Evolutionary conservation across 805 yeast species (phyloP).

Genomic region (Spathaspora boniae): DNA sequence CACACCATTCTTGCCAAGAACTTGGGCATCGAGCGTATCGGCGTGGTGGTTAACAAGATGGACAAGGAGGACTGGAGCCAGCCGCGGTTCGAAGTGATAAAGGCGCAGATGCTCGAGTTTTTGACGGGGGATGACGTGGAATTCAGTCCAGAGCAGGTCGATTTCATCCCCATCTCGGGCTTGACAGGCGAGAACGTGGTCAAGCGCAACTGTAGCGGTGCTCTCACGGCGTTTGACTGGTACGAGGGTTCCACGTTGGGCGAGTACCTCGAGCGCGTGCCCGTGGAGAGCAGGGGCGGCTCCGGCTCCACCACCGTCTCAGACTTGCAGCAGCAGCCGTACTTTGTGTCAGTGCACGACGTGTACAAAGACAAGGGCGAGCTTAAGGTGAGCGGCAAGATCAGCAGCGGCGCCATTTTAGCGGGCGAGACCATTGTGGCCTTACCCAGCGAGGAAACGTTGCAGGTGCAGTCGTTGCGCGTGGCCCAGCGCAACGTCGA

Average conservation of each 20-base stretch:
- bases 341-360: slow-evolving; percentile 64
- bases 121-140: slow-evolving; percentile 50
- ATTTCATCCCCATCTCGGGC: slow-evolving; percentile 69
- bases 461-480: slow-evolving; percentile 41
- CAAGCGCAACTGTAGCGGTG: slow-evolving; percentile 27
- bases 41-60: slow-evolving; percentile 69
- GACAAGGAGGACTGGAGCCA: slow-evolving; percentile 60
- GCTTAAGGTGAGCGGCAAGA: slow-evolving; percentile 58
- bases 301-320: slow-evolving; percentile 3
- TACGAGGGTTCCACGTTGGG: slow-evolving; percentile 44
- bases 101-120: slow-evolving; percentile 46
- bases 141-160: slow-evolving; percentile 37
- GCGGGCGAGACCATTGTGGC: slow-evolving; percentile 62
- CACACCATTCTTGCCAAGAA: slow-evolving; percentile 67
- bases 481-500: slow-evolving; percentile 41
- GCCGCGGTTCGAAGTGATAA: slow-evolving; percentile 49
- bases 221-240: slow-evolving; percentile 39
- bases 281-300: slow-evolving; percentile 11
- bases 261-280: slow-evolving; percentile 35
- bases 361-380: slow-evolving; percentile 47
- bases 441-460: slow-evolving; percentile 48
- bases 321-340: slow-evolving; percentile 33
- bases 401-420: slow-evolving; percentile 66
- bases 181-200: slow-evolving; percentile 64
- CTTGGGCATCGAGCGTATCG: slow-evolving; percentile 58